These are phyloP conservation scores for Magnaporthiopsis rhizophila DNA, from an alignment of 2,329 filamentous ascomycete genomes.

Conservation along the genomic window DNA sequence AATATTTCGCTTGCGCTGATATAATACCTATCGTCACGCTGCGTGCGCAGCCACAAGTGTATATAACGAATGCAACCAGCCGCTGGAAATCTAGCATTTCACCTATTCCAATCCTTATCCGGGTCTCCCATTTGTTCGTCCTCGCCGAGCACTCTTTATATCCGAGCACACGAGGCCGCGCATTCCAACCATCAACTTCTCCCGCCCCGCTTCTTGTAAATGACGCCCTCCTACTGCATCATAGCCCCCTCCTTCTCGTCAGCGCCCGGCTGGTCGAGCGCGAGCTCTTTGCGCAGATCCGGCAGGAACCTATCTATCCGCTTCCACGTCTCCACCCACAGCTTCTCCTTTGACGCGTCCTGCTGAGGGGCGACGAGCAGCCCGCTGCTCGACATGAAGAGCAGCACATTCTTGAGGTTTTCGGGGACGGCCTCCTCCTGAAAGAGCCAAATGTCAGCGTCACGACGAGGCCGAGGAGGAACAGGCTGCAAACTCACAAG, in stretches of 20 bases:
- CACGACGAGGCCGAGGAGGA: not conserved
- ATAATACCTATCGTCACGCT: not conserved
- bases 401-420: slow-evolving; percentile 88
- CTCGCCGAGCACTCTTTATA: not conserved
- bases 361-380: slow-evolving; percentile 66
- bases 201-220: too few relatives aligned
- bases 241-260: not conserved
- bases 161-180: not conserved
- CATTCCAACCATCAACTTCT: too few relatives aligned
- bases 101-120: not conserved
- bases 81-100: not conserved
- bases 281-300: slow-evolving; percentile 48
- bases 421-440: slow-evolving; percentile 93
- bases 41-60: not conserved
- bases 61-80: not conserved
- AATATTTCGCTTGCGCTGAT: too few relatives aligned
- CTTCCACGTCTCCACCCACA: slow-evolving; percentile 58
- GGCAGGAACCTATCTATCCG: slow-evolving; percentile 58
- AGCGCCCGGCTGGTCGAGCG: slow-evolving; percentile 35
- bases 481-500: slow-evolving; percentile 52
- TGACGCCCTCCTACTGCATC: not conserved
- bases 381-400: slow-evolving; percentile 89
- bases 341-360: slow-evolving; percentile 44
- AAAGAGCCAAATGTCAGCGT: slow-evolving; percentile 8
- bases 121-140: too few relatives aligned